Conservation (phyloP, 345 rosid species). For the Combretum micranthum region DNA sequence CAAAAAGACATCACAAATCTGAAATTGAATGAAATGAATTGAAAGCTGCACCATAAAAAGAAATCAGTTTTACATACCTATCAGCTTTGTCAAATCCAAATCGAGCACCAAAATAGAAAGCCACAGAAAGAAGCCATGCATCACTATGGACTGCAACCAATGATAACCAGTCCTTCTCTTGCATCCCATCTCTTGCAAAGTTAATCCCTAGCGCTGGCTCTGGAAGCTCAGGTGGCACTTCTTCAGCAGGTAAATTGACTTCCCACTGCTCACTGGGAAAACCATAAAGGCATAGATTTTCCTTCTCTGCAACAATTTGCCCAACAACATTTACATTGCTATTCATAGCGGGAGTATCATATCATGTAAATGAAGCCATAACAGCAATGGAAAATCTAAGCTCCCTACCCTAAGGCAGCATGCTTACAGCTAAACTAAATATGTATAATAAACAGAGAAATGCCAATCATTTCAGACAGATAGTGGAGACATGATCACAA, state of each 20-base stretch:
- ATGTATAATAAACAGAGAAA: too few relatives aligned
- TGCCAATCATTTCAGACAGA: too few relatives aligned
- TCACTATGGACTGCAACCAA: constrained; percentile 78
- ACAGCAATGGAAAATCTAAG: too few relatives aligned
- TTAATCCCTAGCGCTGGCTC: constrained; percentile 95
- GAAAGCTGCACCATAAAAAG: not conserved
- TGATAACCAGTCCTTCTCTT: constrained; percentile 80
- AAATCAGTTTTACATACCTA: constrained; percentile 34
- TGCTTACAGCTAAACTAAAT: too few relatives aligned
- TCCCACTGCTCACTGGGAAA: constrained; percentile 86
- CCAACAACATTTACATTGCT: too few relatives aligned
- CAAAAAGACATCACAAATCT: not conserved
- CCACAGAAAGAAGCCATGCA: constrained; percentile 87
- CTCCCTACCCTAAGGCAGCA: too few relatives aligned
- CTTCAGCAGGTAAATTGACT: constrained; percentile 89
- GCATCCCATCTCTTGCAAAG: constrained; percentile 96
- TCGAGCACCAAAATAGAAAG: constrained; percentile 88
- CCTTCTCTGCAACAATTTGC: constrained; percentile 47
- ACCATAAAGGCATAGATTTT: constrained; percentile 80
- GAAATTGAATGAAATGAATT: not conserved
- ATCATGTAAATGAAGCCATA: too few relatives aligned
- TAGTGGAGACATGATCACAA: too few relatives aligned
- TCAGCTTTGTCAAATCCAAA: constrained; percentile 86
- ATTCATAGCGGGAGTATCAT: too few relatives aligned
- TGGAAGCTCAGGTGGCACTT: constrained; percentile 93